These are phyloP conservation scores for Chlorella sp. DNA, from an alignment of 139 green algal species.

Conservation along the genomic window DNA sequence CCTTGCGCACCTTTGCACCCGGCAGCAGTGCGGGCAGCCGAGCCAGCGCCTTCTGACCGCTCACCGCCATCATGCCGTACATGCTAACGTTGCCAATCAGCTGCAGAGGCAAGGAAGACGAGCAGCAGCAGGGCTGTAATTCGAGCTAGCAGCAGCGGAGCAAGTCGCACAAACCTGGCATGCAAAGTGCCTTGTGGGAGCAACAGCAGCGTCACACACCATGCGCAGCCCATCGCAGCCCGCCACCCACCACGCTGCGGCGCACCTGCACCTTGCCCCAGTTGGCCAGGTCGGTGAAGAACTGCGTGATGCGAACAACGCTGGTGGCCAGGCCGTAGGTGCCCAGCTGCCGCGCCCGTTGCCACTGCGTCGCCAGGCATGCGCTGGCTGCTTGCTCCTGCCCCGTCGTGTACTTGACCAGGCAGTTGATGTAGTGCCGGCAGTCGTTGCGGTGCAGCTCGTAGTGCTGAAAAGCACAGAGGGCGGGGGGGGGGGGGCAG, in stretches of 20 bases:
- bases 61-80: conserved; percentile 29
- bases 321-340: conserved; percentile 18
- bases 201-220: too few relatives aligned
- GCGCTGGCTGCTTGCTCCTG: conserved; percentile 40
- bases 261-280: conserved; percentile 50
- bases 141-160: too few relatives aligned
- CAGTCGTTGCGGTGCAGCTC: conserved; percentile 70
- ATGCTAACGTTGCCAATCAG: not conserved
- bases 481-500: not conserved
- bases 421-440: conserved; percentile 71
- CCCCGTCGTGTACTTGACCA: conserved; percentile 69
- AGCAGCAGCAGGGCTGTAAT: not conserved
- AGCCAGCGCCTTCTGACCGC: conserved; percentile 30
- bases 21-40: conserved; percentile 8
- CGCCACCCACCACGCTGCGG: conserved; percentile 7
- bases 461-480: conserved; percentile 34
- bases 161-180: too few relatives aligned
- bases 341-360: not conserved
- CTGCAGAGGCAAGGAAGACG: not conserved
- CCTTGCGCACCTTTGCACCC: not conserved
- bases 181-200: too few relatives aligned
- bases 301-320: conserved; percentile 51
- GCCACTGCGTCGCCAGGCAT: conserved; percentile 15
- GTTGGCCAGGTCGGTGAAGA: conserved; percentile 61
- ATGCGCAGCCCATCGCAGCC: too few relatives aligned